Percentiles rank a stretch among this genome's conserved stretches.
Evolutionary conservation across 352 stramenopile genomes (phyloP).

Genomic region (Globisporangium viniferum): DNA sequence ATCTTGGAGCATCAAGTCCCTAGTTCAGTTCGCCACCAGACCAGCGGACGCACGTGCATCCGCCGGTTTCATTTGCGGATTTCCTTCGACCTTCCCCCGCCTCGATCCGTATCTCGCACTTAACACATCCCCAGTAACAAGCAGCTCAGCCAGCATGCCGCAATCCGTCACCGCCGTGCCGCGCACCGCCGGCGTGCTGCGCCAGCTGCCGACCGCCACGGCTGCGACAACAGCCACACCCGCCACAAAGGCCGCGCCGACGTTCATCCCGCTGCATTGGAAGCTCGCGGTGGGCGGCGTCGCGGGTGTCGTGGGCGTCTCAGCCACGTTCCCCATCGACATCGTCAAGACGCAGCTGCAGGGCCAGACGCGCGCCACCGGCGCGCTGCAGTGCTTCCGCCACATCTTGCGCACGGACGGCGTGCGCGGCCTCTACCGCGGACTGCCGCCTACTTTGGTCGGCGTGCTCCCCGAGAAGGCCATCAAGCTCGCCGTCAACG

Average conservation of each 20-base stretch:
- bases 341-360: conserved; percentile 93
- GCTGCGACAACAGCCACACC: conserved; percentile 1
- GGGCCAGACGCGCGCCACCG: conserved; percentile 50
- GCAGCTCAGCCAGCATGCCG: not conserved
- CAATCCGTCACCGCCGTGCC: conserved; percentile 7
- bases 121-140: not conserved
- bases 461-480: conserved; percentile 88
- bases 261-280: conserved; percentile 67
- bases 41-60: not conserved
- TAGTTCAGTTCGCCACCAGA: not conserved
- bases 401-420: conserved; percentile 74
- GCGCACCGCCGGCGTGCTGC: conserved; percentile 15
- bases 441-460: conserved; percentile 73
- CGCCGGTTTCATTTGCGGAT: conserved; percentile 5
- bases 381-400: conserved; percentile 63
- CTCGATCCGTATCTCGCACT: not conserved
- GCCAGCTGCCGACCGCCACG: conserved; percentile 18
- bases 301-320: conserved; percentile 81
- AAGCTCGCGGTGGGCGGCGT: conserved; percentile 86
- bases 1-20: not conserved
- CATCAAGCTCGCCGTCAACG: conserved; percentile 91
- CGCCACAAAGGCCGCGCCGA: conserved; percentile 6
- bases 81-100: conserved; percentile 1
- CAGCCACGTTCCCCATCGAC: conserved; percentile 89
- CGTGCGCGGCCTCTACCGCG: conserved; percentile 67